Evolutionary conservation across 805 yeast species (phyloP).

Genomic region (Isabelozyma gotoi): DNA sequence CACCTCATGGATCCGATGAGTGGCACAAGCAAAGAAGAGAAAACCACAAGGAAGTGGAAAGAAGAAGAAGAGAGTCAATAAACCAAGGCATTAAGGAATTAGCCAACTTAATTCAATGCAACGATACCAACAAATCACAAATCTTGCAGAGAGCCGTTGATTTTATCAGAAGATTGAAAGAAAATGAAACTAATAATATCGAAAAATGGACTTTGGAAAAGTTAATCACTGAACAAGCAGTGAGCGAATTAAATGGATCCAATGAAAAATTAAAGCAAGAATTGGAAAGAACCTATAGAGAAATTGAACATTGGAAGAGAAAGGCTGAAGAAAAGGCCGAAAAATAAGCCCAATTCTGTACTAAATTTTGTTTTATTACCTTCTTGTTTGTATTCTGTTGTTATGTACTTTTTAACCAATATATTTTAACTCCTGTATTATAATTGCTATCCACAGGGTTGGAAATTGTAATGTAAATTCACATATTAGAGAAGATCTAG

Average conservation of each 20-base stretch:
- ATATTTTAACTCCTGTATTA: too few relatives aligned
- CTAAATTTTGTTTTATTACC: neutral
- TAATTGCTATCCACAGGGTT: too few relatives aligned
- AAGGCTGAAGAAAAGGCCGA: constrained; percentile 28
- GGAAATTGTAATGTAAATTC: too few relatives aligned
- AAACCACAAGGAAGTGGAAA: constrained; percentile 94
- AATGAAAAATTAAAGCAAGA: constrained; percentile 88
- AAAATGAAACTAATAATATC: constrained; percentile 82
- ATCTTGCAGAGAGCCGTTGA: constrained; percentile 87
- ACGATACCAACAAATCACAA: constrained; percentile 88
- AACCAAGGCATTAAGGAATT: constrained; percentile 83
- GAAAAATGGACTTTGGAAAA: constrained; percentile 96
- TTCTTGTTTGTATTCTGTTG: neutral
- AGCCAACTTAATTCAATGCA: constrained; percentile 74
- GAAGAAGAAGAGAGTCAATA: constrained; percentile 86
- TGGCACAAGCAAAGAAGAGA: constrained; percentile 83
- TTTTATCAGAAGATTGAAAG: constrained; percentile 84
- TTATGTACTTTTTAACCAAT: too few relatives aligned
- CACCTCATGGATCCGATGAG: constrained; percentile 74
- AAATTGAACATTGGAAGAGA: constrained; percentile 79
- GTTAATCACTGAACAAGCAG: constrained; percentile 86
- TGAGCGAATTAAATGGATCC: constrained; percentile 77
- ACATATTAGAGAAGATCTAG: too few relatives aligned
- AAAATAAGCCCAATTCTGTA: constrained; percentile 12
- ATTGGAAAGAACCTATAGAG: constrained; percentile 88